phyloP scores from a whole-genome alignment of 441 rosid genomes.

The Populus hybrid region DNA sequence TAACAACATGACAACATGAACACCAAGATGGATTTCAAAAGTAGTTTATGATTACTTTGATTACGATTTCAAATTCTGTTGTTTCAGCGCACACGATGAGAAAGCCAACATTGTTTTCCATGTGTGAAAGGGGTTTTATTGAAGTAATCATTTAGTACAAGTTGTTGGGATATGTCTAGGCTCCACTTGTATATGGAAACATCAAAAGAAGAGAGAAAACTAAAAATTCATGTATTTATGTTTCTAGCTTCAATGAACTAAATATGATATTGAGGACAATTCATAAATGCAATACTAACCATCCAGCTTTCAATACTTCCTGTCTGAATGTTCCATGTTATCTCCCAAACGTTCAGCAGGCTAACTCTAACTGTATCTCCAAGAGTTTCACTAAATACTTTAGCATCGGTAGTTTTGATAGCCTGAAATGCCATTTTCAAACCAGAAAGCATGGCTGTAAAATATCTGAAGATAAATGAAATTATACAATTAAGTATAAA shows the following conservation, averaged over 20 bases:
- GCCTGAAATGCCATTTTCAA: conserved; percentile 39
- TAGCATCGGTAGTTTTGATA: conserved; percentile 42
- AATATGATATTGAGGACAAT: conserved; percentile 3
- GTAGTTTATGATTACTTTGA: neutral
- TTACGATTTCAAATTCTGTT: neutral
- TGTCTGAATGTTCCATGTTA: conserved; percentile 47
- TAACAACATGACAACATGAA: too few relatives aligned
- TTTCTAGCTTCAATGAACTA: neutral
- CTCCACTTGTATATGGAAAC: neutral
- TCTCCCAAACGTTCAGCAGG: conserved; percentile 65
- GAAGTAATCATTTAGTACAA: neutral
- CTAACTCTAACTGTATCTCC: conserved; percentile 55
- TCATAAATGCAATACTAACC: conserved; percentile 33
- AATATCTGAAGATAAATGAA: neutral
- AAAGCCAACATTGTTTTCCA: neutral
- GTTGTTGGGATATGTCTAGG: neutral
- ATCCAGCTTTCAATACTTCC: conserved; percentile 83
- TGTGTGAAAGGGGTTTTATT: neutral
- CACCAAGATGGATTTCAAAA: neutral
- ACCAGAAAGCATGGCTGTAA: neutral
- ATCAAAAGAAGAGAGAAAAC: neutral
- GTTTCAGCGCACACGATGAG: neutral
- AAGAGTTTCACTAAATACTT: conserved; percentile 41
- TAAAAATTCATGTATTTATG: neutral
- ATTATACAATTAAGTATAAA: neutral